Evolutionary conservation across 2,329 filamentous ascomycete genomes (phyloP), one percentile per base, ranked within the genome.

Genomic region (Xylariaceae sp.): DNA sequence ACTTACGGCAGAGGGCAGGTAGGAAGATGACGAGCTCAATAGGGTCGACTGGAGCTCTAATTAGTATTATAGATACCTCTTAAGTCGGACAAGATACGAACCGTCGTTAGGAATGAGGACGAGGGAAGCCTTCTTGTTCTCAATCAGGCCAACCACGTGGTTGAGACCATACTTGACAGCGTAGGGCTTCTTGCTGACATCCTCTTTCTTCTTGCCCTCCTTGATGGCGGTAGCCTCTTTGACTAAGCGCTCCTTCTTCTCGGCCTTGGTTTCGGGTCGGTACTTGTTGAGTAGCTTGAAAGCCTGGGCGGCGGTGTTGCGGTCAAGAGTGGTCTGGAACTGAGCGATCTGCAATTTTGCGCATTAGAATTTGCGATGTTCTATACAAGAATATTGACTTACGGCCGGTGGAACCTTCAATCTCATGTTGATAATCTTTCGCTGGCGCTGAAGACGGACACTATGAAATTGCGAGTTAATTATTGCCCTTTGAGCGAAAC

Each of bases 271-370:
- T 86, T 99, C 94, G 67, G 94, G 94, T 72, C 93, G 92, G 89
- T 99, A 99, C 86, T 99, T 99, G 90, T 96, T 96, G 75, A 99
- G 90, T 75, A 99, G 88, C 87, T 97, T 97, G 86, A 99, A 94
- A 65, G 91, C 84, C 83, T 97, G 93, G 71, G 92, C 90, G 68
- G 95, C 95, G 66, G 93, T 90, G 86, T 96, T 95, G 81, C 90
- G 89, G 86, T 96, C 91, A 71, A 97, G 89, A 70, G 95, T 59
- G 23, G 57, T 45, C 47, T 59, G 57, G 57, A 59, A 59, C 50
- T 59, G 57, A 35, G 57, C 53, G 40, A 59, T 48, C 57, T n/a
- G n/a, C n/a, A n/a, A n/a, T n/a, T n/a, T n/a, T n/a, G n/a, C n/a
- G n/a, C n/a, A n/a, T n/a, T n/a, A n/a, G n/a, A n/a, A n/a, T n/a